A percentile compares a stretch with the other conserved stretches of the same genome.
Conservation (phyloP, 2,329 filamentous ascomycete species). For the Neofusicoccum kwambonambiense region DNA sequence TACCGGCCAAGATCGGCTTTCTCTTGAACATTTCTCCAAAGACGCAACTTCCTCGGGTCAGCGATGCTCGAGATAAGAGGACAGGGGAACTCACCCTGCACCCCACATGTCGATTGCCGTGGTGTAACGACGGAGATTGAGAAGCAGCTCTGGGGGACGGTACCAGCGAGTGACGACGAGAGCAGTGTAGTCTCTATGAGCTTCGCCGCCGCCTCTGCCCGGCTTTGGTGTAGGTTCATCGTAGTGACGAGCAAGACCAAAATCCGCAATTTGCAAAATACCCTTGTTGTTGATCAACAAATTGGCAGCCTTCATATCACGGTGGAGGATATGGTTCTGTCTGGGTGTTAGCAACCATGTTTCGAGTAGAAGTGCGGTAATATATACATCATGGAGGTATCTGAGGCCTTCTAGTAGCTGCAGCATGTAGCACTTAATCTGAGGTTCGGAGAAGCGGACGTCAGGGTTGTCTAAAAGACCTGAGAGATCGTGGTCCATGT, state of each 20-base stretch:
- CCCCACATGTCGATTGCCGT: conserved; percentile 98
- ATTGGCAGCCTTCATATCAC: conserved; percentile 99
- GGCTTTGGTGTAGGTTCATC: conserved; percentile 77
- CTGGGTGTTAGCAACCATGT: conserved; percentile 11
- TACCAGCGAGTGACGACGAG: conserved; percentile 98
- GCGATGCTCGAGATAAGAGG: not conserved
- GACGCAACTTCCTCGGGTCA: conserved; percentile 66
- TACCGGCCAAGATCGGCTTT: conserved; percentile 88
- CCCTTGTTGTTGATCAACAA: conserved; percentile 93
- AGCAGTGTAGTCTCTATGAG: conserved; percentile 89
- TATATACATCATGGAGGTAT: conserved; percentile 72
- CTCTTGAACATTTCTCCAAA: conserved; percentile 97
- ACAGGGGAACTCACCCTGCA: conserved; percentile 66
- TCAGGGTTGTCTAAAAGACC: conserved; percentile 92
- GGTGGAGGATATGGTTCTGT: conserved; percentile 72
- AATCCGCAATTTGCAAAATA: conserved; percentile 94
- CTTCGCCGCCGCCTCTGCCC: conserved; percentile 78
- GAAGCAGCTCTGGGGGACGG: conserved; percentile 84
- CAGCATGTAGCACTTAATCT: conserved; percentile 97
- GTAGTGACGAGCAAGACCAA: conserved; percentile 90
- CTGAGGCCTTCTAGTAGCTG: conserved; percentile 86
- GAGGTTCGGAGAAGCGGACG: conserved; percentile 80
- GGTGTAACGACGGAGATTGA: conserved; percentile 89
- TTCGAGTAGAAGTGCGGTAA: conserved; percentile 32
- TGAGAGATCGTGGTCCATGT: conserved; percentile 99